These are phyloP conservation scores for Cladosporium sphaerospermum DNA, from an alignment of 2,329 filamentous ascomycete species.

Conservation along the genomic window DNA sequence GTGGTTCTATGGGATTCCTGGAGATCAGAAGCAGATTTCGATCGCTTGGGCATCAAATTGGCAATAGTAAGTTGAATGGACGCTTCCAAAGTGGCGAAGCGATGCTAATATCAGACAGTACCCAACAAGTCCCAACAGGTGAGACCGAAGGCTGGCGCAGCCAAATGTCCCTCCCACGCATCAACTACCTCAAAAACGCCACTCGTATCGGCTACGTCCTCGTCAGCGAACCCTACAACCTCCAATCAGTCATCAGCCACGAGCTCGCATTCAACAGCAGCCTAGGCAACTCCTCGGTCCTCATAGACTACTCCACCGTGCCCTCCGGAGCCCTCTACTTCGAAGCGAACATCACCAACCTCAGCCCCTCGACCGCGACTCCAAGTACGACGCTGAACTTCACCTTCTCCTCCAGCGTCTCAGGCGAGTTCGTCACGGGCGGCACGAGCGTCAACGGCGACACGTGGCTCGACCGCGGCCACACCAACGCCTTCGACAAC, in stretches of 20 bases:
- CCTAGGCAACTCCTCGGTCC: conserved; percentile 44
- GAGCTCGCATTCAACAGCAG: conserved; percentile 39
- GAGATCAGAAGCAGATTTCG: conserved; percentile 38
- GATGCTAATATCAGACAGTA: conserved; percentile 17
- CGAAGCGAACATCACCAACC: conserved; percentile 46
- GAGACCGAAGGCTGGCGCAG: conserved; percentile 48
- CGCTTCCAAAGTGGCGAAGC: no score
- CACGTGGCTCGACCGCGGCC: conserved; percentile 46
- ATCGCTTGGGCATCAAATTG: conserved; percentile 56
- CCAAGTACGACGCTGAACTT: conserved; percentile 42
- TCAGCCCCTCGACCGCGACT: conserved; percentile 26
- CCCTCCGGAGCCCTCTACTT: conserved; percentile 49
- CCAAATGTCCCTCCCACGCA: conserved; percentile 48
- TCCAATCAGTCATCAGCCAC: conserved; percentile 42
- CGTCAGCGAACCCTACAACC: conserved; percentile 45
- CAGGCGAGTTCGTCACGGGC: conserved; percentile 44
- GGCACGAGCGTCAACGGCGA: conserved; percentile 47
- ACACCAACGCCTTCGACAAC: conserved; percentile 46
- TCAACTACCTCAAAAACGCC: conserved; percentile 47
- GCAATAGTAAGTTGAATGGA: no score
- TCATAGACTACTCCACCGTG: conserved; percentile 47
- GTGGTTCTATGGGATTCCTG: conserved; percentile 46
- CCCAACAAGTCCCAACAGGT: conserved; percentile 47
- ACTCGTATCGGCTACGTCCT: conserved; percentile 48
- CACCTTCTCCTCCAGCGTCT: conserved; percentile 46